Conservation (phyloP, 495 filamentous ascomycete genomes). For the Neurospora africana region DNA sequence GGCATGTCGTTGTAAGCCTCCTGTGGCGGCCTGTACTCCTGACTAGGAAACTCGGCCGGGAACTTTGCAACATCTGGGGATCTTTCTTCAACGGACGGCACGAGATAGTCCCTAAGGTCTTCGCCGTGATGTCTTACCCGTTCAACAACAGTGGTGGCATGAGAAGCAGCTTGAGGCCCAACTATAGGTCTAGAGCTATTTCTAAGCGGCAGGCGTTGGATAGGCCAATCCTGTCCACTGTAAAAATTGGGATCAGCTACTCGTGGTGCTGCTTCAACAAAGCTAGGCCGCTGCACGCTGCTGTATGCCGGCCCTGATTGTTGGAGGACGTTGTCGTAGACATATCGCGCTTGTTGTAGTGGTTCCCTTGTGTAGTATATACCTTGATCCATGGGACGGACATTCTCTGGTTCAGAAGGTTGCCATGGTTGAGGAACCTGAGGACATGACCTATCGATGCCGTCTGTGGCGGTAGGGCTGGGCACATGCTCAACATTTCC, state of each 20-base stretch:
- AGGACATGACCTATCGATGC: constrained; percentile 2
- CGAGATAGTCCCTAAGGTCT: constrained; percentile 28
- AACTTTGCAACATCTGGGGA: constrained; percentile 16
- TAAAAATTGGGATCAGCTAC: neutral
- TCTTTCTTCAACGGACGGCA: constrained; percentile 31
- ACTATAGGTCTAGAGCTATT: constrained; percentile 11
- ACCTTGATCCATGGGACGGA: neutral
- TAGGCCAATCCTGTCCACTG: neutral
- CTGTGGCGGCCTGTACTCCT: neutral
- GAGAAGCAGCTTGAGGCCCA: constrained; percentile 4
- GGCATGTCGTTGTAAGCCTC: neutral
- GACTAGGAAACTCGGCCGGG: constrained; percentile 1
- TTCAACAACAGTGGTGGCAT: constrained; percentile 1
- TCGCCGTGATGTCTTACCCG: constrained; percentile 12
- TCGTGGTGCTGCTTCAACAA: neutral
- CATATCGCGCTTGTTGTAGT: neutral
- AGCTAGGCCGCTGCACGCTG: neutral
- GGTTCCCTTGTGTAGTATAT: neutral
- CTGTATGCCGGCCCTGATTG: neutral
- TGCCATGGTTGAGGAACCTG: constrained; percentile 4
- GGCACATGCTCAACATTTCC: constrained; percentile 1
- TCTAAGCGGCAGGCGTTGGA: neutral
- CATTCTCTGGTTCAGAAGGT: neutral
- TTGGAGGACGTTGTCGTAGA: neutral
- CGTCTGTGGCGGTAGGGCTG: neutral